Base-by-base conservation (phyloP, 164 flowering plant species). In the Santalum album region DNA sequence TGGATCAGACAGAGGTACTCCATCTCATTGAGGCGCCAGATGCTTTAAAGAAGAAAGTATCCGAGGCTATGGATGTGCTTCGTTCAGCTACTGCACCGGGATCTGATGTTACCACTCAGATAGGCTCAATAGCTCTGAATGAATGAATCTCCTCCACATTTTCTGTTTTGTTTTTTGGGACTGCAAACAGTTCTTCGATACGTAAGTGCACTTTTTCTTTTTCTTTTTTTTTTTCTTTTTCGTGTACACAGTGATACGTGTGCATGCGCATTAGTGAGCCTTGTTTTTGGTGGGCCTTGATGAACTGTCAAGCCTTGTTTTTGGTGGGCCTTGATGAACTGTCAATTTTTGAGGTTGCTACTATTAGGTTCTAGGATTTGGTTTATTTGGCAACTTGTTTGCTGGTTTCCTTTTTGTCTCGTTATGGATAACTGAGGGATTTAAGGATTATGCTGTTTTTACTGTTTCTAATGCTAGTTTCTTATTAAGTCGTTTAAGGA, bases 1-100 rank as follows among this genome's bases (percentile, higher is more conserved):
- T 83, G 95, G 89, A 83, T 57, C 83, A 81, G 53, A 65, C 79
- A 16, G 86, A 81, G 69, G 86, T 86, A n/a, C 80, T 86, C 7
- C 86, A 86, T 61, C 81, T 81, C 21, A 72, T 86, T 3, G 90
- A 86, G 56, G 72, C 84, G 18, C 89, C 95, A 0, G 89, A 86
- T 62, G 86, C 78, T 46, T 65, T 86, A 49, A 82, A 78, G 73
- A 69, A 60, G 62, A 86, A 83, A 67, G 87, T 82, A 45, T 71
- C 62, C 2, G 89, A 86, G 63, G 89, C 94, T 45, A 58, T 79
- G 77, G 75, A 67, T 26, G 89, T 81, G 15, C 85, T 83, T 40
- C 77, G 65, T 18, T 42, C 61, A 46, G 66, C 79, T 54, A 17
- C 58, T 17, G 20, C 45, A 3, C 20, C 72, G 0, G 73, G 66